These are phyloP conservation scores for Piromyces sp. DNA, from an alignment of 192 early-diverging fungal species.

Conservation along the genomic window DNA sequence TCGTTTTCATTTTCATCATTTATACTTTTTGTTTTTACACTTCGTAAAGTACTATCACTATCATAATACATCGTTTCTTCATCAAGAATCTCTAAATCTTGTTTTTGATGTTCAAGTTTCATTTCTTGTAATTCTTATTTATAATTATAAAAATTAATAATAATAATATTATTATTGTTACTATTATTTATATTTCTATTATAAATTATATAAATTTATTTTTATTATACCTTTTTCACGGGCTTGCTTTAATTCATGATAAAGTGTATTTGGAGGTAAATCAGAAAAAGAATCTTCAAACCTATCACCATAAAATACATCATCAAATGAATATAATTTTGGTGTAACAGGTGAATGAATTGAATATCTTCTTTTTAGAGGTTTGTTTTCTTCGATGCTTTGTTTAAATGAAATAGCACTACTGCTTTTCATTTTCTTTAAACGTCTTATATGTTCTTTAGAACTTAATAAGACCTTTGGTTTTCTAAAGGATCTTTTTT, in stretches of 20 bases:
- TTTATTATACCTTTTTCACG: background rate
- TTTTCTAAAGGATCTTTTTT: background rate
- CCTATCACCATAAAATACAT: background rate
- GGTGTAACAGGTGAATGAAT: background rate
- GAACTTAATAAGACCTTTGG: background rate
- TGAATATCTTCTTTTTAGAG: background rate
- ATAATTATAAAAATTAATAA: no score
- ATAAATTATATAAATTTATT: background rate
- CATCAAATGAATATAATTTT: background rate
- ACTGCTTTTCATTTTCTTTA: background rate
- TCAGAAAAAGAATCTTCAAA: background rate
- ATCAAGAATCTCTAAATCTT: background rate
- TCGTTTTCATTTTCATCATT: background rate
- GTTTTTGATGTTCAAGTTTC: background rate
- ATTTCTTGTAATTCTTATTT: background rate
- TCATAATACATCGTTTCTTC: background rate
- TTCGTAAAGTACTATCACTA: background rate
- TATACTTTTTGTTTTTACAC: background rate
- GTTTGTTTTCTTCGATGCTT: background rate
- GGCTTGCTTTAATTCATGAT: background rate
- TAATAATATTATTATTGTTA: no score
- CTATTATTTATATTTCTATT: no score
- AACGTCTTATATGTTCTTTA: background rate
- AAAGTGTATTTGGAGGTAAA: background rate
- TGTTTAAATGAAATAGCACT: background rate